Evolutionary conservation across 208 protist species (phyloP).

Genomic region (Leishmania turanica): DNA sequence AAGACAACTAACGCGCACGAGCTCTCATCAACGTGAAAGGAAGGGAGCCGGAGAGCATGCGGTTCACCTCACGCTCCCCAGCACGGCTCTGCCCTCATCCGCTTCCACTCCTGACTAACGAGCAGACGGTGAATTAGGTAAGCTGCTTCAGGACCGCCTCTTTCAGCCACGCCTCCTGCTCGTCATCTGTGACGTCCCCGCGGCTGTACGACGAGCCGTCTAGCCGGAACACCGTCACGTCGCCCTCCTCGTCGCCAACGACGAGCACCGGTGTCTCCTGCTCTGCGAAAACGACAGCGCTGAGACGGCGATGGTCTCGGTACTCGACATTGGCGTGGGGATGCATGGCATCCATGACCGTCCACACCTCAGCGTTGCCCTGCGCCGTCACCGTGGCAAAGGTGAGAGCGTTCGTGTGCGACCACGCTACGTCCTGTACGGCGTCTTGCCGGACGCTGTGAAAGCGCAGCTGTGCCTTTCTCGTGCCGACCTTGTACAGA

Average conservation of each 20-base stretch:
- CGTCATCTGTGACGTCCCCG: slow-evolving; percentile 66
- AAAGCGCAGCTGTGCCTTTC: slow-evolving; percentile 71
- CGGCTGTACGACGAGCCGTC: slow-evolving; percentile 42
- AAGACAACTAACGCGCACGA: background rate
- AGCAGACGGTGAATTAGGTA: slow-evolving; percentile 1
- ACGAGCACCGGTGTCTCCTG: slow-evolving; percentile 86
- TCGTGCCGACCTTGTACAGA: slow-evolving; percentile 88
- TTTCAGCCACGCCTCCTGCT: slow-evolving; percentile 80
- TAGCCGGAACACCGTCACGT: slow-evolving; percentile 83
- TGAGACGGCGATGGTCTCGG: slow-evolving; percentile 76
- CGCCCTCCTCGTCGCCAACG: slow-evolving; percentile 90
- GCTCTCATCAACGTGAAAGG: background rate
- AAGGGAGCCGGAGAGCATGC: background rate
- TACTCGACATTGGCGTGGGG: slow-evolving; percentile 67
- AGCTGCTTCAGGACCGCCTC: slow-evolving; percentile 73
- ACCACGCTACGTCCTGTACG: slow-evolving; percentile 95
- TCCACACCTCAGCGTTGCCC: slow-evolving; percentile 86
- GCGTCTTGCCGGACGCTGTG: slow-evolving; percentile 85
- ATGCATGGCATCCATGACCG: slow-evolving; percentile 72
- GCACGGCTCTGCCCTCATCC: background rate
- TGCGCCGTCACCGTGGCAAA: slow-evolving; percentile 94
- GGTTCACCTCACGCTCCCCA: background rate
- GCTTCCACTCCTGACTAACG: background rate
- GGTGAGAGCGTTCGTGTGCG: slow-evolving; percentile 82
- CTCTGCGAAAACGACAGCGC: slow-evolving; percentile 84